A percentile compares a stretch with the other conserved stretches of the same genome.
Conservation (phyloP, 768 basidiomycete species). For the Tulasnella sp. region DNA sequence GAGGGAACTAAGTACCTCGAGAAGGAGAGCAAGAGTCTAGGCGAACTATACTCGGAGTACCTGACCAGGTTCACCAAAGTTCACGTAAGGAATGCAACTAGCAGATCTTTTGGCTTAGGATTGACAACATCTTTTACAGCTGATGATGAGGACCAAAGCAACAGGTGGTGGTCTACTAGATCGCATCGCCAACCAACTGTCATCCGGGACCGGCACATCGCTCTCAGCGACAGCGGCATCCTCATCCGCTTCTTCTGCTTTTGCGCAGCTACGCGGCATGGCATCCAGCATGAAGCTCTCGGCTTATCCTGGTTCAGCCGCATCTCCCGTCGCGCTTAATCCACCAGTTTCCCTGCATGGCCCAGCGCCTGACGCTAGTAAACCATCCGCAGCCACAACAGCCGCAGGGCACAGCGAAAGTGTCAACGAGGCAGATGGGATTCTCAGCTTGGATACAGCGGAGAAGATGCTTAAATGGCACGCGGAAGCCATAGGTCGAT, state of each 20-base stretch:
- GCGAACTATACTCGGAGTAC: slow-evolving; percentile 62
- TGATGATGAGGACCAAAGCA: slow-evolving; percentile 56
- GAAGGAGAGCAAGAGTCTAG: slow-evolving; percentile 74
- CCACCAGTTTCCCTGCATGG: not conserved
- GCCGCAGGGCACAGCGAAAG: not conserved
- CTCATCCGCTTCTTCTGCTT: slow-evolving; percentile 19
- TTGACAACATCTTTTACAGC: slow-evolving; percentile 23
- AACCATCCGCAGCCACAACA: not conserved
- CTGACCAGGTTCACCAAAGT: slow-evolving; percentile 71
- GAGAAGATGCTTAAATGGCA: slow-evolving; percentile 96
- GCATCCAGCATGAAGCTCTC: slow-evolving; percentile 11
- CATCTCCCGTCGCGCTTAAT: not conserved
- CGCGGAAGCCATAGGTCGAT: slow-evolving; percentile 90
- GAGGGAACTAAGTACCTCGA: slow-evolving; percentile 90
- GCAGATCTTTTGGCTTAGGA: not conserved
- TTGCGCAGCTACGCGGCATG: slow-evolving; percentile 14
- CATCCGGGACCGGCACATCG: slow-evolving; percentile 49
- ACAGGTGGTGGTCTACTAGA: slow-evolving; percentile 57
- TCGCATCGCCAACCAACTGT: slow-evolving; percentile 81
- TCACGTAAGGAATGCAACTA: slow-evolving; percentile 48
- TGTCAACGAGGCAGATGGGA: slow-evolving; percentile 61
- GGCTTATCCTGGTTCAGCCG: not conserved
- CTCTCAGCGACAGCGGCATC: slow-evolving; percentile 34
- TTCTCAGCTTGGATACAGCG: slow-evolving; percentile 59
- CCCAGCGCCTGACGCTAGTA: not conserved